Conservation (phyloP, 31 red algal species). For the Odonthalia washingtoniensis region DNA sequence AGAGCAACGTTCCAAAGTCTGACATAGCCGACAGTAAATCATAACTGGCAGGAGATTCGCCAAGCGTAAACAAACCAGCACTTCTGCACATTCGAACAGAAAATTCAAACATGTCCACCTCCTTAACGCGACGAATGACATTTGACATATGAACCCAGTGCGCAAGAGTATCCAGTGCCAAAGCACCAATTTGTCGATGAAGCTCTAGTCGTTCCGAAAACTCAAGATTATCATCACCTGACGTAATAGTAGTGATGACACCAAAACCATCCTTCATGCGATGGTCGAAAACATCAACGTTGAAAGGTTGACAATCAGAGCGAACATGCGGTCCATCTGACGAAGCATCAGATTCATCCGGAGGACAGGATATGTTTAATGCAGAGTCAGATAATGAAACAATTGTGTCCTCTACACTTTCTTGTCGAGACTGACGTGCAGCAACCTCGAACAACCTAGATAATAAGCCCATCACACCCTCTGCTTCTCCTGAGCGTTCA, state of each 20-base stretch:
- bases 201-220: conserved; percentile 63
- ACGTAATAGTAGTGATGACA: conserved; percentile 10
- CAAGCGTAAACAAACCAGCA: conserved; percentile 58
- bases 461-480: conserved; percentile 74
- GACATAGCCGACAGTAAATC: conserved; percentile 73
- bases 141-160: conserved; percentile 55
- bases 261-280: conserved; percentile 59
- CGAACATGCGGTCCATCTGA: conserved; percentile 63
- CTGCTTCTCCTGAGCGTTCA: conserved; percentile 63
- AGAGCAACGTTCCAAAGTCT: conserved; percentile 69
- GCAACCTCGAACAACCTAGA: conserved; percentile 61
- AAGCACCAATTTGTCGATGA: conserved; percentile 70
- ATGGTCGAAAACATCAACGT: conserved; percentile 64
- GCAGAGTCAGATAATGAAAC: conserved; percentile 73
- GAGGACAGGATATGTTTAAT: conserved; percentile 48
- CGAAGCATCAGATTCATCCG: conserved; percentile 79
- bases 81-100: conserved; percentile 54
- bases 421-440: conserved; percentile 61
- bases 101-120: conserved; percentile 55
- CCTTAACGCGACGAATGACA: conserved; percentile 25
- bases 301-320: conserved; percentile 46
- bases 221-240: conserved; percentile 40
- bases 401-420: conserved; percentile 65
- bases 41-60: conserved; percentile 67
- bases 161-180: conserved; percentile 73